These are phyloP conservation scores for Marasmius sp. DNA, from an alignment of 1,284 basidiomycete species.

Conservation along the genomic window DNA sequence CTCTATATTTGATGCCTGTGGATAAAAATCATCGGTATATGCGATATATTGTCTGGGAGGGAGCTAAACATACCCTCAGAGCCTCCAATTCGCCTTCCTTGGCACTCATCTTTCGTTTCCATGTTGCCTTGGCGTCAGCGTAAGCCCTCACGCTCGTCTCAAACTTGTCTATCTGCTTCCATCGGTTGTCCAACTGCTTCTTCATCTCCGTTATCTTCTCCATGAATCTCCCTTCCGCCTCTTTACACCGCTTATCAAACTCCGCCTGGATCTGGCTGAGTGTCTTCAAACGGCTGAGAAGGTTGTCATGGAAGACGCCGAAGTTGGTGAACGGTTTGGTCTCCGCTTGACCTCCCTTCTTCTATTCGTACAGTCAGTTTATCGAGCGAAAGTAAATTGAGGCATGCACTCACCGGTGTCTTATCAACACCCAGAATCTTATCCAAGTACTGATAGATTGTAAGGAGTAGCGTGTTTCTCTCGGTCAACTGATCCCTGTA, in stretches of 20 bases:
- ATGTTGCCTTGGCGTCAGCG: conserved; percentile 80
- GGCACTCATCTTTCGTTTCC: conserved; percentile 79
- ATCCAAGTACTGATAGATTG: conserved; percentile 94
- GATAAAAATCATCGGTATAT: background rate
- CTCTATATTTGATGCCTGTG: conserved; percentile 73
- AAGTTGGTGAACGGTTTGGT: conserved; percentile 94
- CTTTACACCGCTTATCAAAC: conserved; percentile 86
- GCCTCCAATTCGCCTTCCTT: conserved; percentile 92
- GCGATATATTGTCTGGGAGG: background rate
- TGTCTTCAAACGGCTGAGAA: conserved; percentile 84
- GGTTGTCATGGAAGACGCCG: conserved; percentile 89
- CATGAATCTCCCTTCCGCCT: conserved; percentile 69
- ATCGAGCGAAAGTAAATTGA: conserved; percentile 4
- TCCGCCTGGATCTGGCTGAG: conserved; percentile 82
- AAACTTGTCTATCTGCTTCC: conserved; percentile 93
- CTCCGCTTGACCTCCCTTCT: conserved; percentile 72
- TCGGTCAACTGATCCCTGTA: conserved; percentile 91
- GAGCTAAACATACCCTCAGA: conserved; percentile 56
- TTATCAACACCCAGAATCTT: conserved; percentile 89
- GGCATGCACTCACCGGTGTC: conserved; percentile 61
- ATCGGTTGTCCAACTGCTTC: conserved; percentile 85
- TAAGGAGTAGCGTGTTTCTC: conserved; percentile 86
- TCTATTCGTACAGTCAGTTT: conserved; percentile 37
- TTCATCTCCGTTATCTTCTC: conserved; percentile 81
- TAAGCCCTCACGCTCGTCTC: conserved; percentile 86